Percentiles rank a stretch among this genome's conserved stretches.
These are phyloP conservation scores for Amanita pallidorosea DNA, from an alignment of 768 basidiomycete species.

Conservation along the genomic window DNA sequence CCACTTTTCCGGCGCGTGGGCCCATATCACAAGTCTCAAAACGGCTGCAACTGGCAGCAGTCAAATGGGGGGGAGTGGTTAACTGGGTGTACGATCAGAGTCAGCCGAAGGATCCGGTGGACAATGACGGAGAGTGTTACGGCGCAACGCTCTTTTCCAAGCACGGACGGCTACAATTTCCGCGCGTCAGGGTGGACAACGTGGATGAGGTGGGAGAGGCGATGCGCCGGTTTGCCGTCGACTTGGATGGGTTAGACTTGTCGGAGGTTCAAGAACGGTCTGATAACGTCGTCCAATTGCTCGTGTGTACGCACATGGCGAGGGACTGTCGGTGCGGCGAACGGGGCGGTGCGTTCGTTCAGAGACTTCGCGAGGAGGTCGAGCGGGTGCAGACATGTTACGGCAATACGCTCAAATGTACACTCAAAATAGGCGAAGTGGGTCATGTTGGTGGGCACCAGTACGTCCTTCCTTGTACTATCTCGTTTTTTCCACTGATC, in stretches of 20 bases:
- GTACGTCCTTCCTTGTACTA: constrained; percentile 28
- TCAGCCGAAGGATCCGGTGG: constrained; percentile 6
- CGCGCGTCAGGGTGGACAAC: constrained; percentile 35
- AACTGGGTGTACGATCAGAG: constrained; percentile 46
- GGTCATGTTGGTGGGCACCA: constrained; percentile 81
- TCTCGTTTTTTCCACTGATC: neutral
- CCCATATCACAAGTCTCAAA: constrained; percentile 39
- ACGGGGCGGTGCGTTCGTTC: constrained; percentile 45
- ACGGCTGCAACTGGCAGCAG: constrained; percentile 31
- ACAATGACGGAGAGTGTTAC: constrained; percentile 9
- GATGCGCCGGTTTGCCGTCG: constrained; percentile 21
- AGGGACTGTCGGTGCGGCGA: constrained; percentile 77
- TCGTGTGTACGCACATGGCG: constrained; percentile 71
- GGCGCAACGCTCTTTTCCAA: constrained; percentile 43
- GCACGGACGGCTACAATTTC: constrained; percentile 36
- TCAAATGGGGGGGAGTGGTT: constrained; percentile 41
- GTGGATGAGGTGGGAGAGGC: constrained; percentile 32
- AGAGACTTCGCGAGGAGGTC: constrained; percentile 44
- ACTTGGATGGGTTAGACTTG: constrained; percentile 3
- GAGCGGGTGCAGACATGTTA: constrained; percentile 12
- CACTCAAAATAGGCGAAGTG: constrained; percentile 40
- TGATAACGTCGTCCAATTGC: constrained; percentile 30
- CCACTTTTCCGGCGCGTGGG: constrained; percentile 31
- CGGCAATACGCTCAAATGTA: constrained; percentile 13
- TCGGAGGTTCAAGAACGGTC: neutral